Evolutionary conservation across 1,139 yeast species (phyloP), one percentile per base, ranked within the genome.

Genomic region (Candida tropicalis): DNA sequence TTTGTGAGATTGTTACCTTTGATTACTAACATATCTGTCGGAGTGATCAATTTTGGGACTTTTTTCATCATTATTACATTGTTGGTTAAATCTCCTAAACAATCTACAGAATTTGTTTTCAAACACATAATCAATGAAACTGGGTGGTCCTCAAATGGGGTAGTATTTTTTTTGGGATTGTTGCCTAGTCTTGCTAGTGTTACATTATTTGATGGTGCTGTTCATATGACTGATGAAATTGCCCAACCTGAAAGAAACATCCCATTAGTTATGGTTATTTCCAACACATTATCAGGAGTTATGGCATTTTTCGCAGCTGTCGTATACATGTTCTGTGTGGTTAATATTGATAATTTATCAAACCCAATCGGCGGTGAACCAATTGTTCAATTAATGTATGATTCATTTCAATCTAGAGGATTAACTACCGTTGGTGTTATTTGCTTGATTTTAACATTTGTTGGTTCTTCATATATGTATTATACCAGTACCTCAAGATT

Each of bases 201-300:
- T 5, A 44, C 57, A 5, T 46, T 63, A 35, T 62, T 54, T 39
- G 68, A 63, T 46, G 64, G 66, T 7, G 64, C 66, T 12, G 58
- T 62, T 29, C 67, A 63, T 49, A 59, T 61, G 62, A 63, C 67
- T 3, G 65, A 62, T 42, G 67, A 63, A 45, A 56, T 62, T 32
- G 60, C 56, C 10, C 41, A 52, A 7, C 67, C 68, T 2, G 63
- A 60, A 44, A 53, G 49, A 39, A 57, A 62, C 26, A 55, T 63
- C 10, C 68, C 68, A 1, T 53, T 57, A 39, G 67, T 60, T 3
- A 59, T 63, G 64, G 52, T 60, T 15, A 58, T 59, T 24, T 52
- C 64, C 23, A 60, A 61, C 34, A 40, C 55, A 2, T 46, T 56
- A 2, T 58, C 64, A 2, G 65, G 58, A 2, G 25, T 58, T 5